Base-by-base conservation (phyloP, 306 rosid genomes). In the Trifolium pratense region DNA sequence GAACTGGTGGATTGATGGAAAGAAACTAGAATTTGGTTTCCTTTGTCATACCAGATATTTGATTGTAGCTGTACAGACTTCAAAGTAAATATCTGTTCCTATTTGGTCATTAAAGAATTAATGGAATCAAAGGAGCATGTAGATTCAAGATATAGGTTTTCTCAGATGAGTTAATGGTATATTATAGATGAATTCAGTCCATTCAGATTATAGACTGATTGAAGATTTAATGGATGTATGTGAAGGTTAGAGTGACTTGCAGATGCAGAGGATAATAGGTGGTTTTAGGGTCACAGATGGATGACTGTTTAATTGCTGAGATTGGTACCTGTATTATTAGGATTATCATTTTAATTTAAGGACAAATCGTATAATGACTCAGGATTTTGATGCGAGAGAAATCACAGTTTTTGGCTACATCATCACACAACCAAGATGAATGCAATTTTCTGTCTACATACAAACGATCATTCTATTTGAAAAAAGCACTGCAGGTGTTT, bases 341-440 rank as follows among this genome's bases (percentile, higher is more conserved):
- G 42, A 23, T 21, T 58, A 9, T 68, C 48, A 10, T 39, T 78
- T 78, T 79, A 6, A 34, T n/a, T 73, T 66, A 71, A 9, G 59
- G 68, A 76, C 7, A 72, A 34, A 48, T 58, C 11, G 10, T 42
- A 66, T 45, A 66, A 39, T 51, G 45, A 17, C 66, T 23, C 67
- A 36, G 66, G 79, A 57, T 36, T 34, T 57, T 43, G 23, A 64
- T 56, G 78, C 5, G 62, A 59, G 75, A 75, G 62, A 48, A 60
- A 34, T 31, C 17, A 29, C 42, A 45, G 37, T 34, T 64, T 70
- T 51, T 51, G 76, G 65, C 51, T 70, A 48, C 49, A 49, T 39
- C 49, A 16, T 51, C 42, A 52, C 67, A 59, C 39, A 29, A 70
- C 59, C 58, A 37, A 70, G 25, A 60, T 11, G 6, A 25, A 15